Evolutionary conservation across 768 basidiomycete species (phyloP).

Genomic region (Rhodotorula paludigena): DNA sequence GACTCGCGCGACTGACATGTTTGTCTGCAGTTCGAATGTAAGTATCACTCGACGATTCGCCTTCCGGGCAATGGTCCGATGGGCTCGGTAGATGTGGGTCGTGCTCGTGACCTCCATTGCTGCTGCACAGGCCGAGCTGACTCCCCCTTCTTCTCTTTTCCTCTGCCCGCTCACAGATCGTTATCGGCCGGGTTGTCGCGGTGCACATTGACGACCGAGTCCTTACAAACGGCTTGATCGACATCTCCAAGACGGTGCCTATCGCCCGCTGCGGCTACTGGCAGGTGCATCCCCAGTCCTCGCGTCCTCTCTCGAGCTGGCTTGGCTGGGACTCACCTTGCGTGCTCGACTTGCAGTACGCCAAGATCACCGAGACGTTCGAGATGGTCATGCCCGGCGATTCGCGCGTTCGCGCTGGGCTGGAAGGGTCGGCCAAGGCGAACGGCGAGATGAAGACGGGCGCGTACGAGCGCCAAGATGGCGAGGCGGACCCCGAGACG

Average conservation of each 20-base stretch:
- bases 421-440: not conserved
- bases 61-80: conserved; percentile 7
- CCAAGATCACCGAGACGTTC: not conserved
- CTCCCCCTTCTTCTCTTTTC: not conserved
- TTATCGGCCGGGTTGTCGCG: conserved; percentile 9
- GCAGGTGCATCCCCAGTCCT: not conserved
- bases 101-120: too few species aligned
- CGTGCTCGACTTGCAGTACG: not conserved
- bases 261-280: conserved; percentile 15
- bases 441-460: not conserved
- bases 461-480: not conserved
- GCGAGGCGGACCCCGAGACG: not conserved
- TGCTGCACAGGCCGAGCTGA: too few species aligned
- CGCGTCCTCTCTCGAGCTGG: not conserved
- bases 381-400: conserved; percentile 6
- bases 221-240: conserved; percentile 3
- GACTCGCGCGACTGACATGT: not conserved
- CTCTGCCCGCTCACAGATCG: not conserved
- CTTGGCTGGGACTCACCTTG: not conserved
- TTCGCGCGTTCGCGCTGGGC: not conserved
- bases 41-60: conserved; percentile 2
- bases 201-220: conserved; percentile 13
- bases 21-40: conserved; percentile 10
- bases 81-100: not conserved
- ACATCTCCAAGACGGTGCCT: conserved; percentile 8